A percentile compares a stretch with the other conserved stretches of the same genome.
phyloP scores from a whole-genome alignment of 169 alveolate species.

The Plasmodium cynomolgi region DNA sequence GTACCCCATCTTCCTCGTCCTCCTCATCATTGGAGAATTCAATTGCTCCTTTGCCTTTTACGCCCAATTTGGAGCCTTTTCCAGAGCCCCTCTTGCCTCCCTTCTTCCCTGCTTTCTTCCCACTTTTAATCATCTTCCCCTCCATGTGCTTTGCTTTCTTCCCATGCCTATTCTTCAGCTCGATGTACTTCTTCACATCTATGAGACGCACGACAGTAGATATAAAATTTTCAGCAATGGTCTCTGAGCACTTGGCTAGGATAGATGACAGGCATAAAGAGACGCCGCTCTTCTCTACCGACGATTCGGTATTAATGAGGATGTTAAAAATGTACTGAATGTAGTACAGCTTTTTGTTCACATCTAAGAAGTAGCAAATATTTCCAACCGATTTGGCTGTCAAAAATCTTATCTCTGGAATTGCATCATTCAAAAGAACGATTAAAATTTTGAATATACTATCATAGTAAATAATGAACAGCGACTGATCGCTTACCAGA shows the following conservation, averaged over 20 bases:
- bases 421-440: constrained; percentile 45
- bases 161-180: background rate
- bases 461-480: constrained; percentile 64
- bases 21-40: constrained; percentile 23
- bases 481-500: constrained; percentile 12
- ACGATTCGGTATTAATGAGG: constrained; percentile 18
- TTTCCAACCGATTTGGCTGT: constrained; percentile 69
- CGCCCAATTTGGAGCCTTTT: background rate
- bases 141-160: background rate
- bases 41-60: background rate
- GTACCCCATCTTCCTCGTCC: constrained; percentile 32
- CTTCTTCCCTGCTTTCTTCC: background rate
- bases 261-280: constrained; percentile 54
- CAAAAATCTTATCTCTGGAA: constrained; percentile 64
- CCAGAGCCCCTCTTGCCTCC: background rate
- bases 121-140: background rate
- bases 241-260: constrained; percentile 55
- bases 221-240: constrained; percentile 43
- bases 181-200: constrained; percentile 63
- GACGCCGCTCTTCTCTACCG: constrained; percentile 71
- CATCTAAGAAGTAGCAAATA: constrained; percentile 41
- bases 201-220: constrained; percentile 38
- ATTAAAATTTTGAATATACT: constrained; percentile 23
- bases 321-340: constrained; percentile 64
- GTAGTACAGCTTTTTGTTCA: constrained; percentile 44